Conservation (phyloP, 2,329 filamentous ascomycete species). For the Ascochyta clinopodiicola region DNA sequence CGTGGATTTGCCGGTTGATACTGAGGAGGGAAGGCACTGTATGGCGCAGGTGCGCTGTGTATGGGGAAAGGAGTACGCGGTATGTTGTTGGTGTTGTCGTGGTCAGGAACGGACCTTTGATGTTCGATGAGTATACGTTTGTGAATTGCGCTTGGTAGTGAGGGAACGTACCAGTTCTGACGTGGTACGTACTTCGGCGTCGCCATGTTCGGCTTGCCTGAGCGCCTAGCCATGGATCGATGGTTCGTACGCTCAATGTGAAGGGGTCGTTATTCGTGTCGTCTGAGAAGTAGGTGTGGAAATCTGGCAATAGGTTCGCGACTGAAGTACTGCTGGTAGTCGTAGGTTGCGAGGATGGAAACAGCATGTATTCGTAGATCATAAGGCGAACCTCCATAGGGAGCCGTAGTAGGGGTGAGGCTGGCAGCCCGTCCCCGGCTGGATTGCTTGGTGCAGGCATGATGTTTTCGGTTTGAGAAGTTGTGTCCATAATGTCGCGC, state of each 20-base stretch:
- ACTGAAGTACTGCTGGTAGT: slow-evolving; percentile 39
- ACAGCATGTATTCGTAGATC: slow-evolving; percentile 54
- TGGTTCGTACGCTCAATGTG: slow-evolving; percentile 52
- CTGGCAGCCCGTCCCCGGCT: slow-evolving; percentile 8
- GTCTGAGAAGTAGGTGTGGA: slow-evolving; percentile 51
- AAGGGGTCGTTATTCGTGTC: slow-evolving; percentile 41
- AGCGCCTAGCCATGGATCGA: slow-evolving; percentile 48
- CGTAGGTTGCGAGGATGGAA: slow-evolving; percentile 46
- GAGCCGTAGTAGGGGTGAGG: slow-evolving; percentile 51
- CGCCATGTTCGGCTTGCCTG: slow-evolving; percentile 36
- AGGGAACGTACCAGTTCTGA: slow-evolving; percentile 39
- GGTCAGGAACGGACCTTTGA: slow-evolving; percentile 50
- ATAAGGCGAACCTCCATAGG: slow-evolving; percentile 56
- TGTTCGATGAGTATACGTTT: slow-evolving; percentile 25
- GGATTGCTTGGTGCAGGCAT: slow-evolving; percentile 6
- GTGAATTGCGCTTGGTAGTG: slow-evolving; percentile 2
- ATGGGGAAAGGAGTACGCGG: slow-evolving; percentile 53
- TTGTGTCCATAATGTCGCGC: background rate
- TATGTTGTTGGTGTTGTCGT: slow-evolving; percentile 63
- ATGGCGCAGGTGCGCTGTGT: slow-evolving; percentile 55
- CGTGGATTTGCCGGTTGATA: slow-evolving; percentile 52
- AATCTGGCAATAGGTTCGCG: slow-evolving; percentile 47
- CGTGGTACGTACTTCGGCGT: slow-evolving; percentile 49
- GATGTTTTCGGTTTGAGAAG: slow-evolving; percentile 1
- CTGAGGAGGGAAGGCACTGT: slow-evolving; percentile 40